Base-by-base conservation (phyloP, 2,329 filamentous ascomycete species). In the Setomelanomma holmii region DNA sequence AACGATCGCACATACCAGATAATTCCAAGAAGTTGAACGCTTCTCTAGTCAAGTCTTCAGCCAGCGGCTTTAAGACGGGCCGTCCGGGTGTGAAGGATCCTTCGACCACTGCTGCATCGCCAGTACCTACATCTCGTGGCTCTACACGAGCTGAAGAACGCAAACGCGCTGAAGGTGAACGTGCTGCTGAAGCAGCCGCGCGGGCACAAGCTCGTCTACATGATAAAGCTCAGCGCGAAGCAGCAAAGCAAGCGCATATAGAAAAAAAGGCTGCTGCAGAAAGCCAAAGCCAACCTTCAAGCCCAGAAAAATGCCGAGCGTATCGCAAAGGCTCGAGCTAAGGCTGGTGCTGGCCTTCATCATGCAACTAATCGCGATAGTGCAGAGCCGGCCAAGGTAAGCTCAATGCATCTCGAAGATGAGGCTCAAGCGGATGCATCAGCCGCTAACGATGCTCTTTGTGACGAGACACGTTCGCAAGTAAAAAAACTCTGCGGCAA, bases 281-380 rank as follows among this genome's bases (percentile, higher is more conserved):
- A 40, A 21, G 49, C 30, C 19, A 53, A 42, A 12, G 8, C 41
- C 4, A 45, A 54, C 16, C 55, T 49, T 6, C 35, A 36, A 6
- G 55, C 36, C 14, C 38, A 19, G 24, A n/a, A 45, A 19, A 43
- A 55, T 10, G 50, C 45, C 40, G 51, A 61, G 20, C 46, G 49
- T 20, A 56, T 63, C 33, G 58, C 53, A 22, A 54, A 49, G 40
- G 58, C 42, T 19, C 53, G 51, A 45, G 60, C 60, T 33, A 64
- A 61, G 40, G 52, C 49, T 48, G 50, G 46, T 20, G 40, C 56
- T 30, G 46, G 24, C 3, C 6, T 51, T 30, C 42, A 24, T 41
- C 35, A 24, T 19, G 22, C 21, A 40, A n/a, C 22, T 23, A 12
- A 17, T 21, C 7, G 8, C 10, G 12, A 19, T 12, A n/a, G 7